A percentile compares a stretch with the other conserved stretches of the same genome.
Evolutionary conservation across 2,329 filamentous ascomycete genomes (phyloP).

Genomic region (Ascochyta rabiei): DNA sequence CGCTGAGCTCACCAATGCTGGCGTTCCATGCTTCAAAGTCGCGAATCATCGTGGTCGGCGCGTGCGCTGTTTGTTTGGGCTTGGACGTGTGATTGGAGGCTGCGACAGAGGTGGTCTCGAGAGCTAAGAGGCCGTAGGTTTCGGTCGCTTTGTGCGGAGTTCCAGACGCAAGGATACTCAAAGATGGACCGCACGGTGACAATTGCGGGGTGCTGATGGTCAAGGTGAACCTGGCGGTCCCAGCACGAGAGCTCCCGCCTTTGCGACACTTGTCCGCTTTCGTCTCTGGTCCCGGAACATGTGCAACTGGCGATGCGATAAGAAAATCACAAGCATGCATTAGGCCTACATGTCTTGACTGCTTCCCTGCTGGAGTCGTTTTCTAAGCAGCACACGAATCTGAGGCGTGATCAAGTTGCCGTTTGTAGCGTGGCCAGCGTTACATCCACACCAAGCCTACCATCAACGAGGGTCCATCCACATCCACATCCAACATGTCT

Average conservation of each 20-base stretch:
- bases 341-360: background rate
- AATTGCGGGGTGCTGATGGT: conserved; percentile 16
- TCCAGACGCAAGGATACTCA: background rate
- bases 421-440: too few relatives aligned
- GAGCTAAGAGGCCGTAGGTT: background rate
- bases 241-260: conserved; percentile 19
- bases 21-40: conserved; percentile 64
- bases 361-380: background rate
- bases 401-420: too few relatives aligned
- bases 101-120: background rate
- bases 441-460: too few relatives aligned
- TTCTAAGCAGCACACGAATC: too few relatives aligned
- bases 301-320: background rate
- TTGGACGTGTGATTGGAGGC: background rate
- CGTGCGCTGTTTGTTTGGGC: conserved; percentile 17
- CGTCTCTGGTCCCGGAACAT: conserved; percentile 12
- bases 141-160: background rate
- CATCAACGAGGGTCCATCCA: background rate
- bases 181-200: conserved; percentile 1
- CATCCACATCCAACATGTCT: conserved; percentile 21
- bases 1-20: conserved; percentile 61
- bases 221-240: conserved; percentile 9
- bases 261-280: conserved; percentile 11
- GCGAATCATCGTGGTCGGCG: conserved; percentile 48
- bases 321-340: background rate